Conservation (phyloP, 768 basidiomycete species). For the Lentinula sp. region DNA sequence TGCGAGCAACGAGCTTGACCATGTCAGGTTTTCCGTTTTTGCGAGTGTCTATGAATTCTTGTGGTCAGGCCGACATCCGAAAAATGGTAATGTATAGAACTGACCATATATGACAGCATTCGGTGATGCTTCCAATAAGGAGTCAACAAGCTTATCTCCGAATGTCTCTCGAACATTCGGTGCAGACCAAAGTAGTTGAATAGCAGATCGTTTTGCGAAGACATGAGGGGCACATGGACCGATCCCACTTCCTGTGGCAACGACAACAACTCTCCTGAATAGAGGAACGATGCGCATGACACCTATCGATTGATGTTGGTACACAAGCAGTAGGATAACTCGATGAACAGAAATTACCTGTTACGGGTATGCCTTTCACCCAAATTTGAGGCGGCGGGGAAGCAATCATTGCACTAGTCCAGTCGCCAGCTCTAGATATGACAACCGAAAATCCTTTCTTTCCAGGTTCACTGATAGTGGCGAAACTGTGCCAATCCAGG, state of each 20-base stretch:
- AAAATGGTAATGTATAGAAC: not conserved
- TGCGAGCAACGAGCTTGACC: conserved; percentile 22
- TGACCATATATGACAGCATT: conserved; percentile 31
- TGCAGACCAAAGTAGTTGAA: conserved; percentile 32
- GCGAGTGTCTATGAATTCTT: conserved; percentile 21
- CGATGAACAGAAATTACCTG: conserved; percentile 7
- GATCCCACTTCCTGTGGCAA: conserved; percentile 33
- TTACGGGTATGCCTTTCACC: conserved; percentile 32
- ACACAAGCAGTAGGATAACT: not conserved
- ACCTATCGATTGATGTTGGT: conserved; percentile 1
- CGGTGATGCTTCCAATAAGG: conserved; percentile 25
- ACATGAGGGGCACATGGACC: conserved; percentile 33
- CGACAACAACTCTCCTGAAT: conserved; percentile 30
- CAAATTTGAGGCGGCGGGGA: conserved; percentile 31
- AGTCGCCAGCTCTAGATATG: conserved; percentile 34
- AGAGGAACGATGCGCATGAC: conserved; percentile 27
- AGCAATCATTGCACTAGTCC: conserved; percentile 29
- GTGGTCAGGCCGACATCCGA: not conserved
- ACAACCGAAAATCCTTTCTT: conserved; percentile 26
- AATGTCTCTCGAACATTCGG: conserved; percentile 36
- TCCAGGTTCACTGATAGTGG: conserved; percentile 22
- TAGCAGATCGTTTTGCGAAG: conserved; percentile 24
- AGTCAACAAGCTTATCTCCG: conserved; percentile 34
- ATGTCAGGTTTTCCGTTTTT: conserved; percentile 30
- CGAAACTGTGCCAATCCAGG: conserved; percentile 32